Conservation (phyloP, 495 filamentous ascomycete genomes). For the Endocarpon pusillum region DNA sequence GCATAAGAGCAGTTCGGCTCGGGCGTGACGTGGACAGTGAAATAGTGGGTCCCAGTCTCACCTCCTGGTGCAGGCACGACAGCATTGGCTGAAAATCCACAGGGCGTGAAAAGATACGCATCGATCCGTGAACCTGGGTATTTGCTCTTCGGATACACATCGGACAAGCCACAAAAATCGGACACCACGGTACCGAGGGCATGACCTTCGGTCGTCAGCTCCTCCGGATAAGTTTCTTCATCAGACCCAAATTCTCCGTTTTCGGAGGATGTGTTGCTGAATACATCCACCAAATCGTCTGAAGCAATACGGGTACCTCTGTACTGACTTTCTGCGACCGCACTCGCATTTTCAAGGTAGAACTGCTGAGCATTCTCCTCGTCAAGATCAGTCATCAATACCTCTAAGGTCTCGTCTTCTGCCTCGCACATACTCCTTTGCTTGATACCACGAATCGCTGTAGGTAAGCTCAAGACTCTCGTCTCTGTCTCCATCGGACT, state of each 20-base stretch:
- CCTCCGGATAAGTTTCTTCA: conserved; percentile 43
- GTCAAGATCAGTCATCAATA: conserved; percentile 97
- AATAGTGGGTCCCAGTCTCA: conserved; percentile 65
- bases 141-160: conserved; percentile 68
- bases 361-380: conserved; percentile 88
- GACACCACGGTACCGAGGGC: conserved; percentile 86
- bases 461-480: conserved; percentile 39
- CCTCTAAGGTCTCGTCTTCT: conserved; percentile 84
- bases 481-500: conserved; percentile 44
- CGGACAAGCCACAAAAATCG: conserved; percentile 73
- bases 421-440: conserved; percentile 24
- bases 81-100: conserved; percentile 95
- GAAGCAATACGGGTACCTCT: conserved; percentile 29
- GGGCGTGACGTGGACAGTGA: conserved; percentile 96
- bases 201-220: conserved; percentile 82
- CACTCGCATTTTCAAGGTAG: conserved; percentile 83
- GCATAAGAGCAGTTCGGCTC: conserved; percentile 98
- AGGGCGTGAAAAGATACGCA: conserved; percentile 91
- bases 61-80: conserved; percentile 69
- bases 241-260: conserved; percentile 40
- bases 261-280: conserved; percentile 57
- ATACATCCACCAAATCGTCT: conserved; percentile 56
- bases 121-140: conserved; percentile 93
- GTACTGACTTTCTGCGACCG: conserved; percentile 66
- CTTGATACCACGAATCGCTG: conserved; percentile 13